Evolutionary conservation across 2,329 filamentous ascomycete species (phyloP).

Genomic region (Colletotrichum eleusines): DNA sequence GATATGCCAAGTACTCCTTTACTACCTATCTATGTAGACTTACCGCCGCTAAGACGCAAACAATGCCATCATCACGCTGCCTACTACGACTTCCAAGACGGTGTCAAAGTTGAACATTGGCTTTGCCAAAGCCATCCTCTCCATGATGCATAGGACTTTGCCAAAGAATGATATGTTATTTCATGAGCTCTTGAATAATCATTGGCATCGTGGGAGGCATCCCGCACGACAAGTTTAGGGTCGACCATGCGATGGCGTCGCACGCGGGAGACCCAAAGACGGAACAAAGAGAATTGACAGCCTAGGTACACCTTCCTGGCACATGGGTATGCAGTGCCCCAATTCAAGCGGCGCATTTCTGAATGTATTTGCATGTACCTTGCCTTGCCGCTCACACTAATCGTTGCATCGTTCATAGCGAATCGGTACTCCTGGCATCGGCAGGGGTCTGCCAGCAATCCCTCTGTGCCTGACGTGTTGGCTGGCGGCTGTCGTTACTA

Average conservation of each 20-base stretch:
- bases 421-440: constrained; percentile 34
- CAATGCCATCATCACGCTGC: neutral
- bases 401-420: constrained; percentile 22
- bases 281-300: no score
- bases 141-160: neutral
- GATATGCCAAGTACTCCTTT: neutral
- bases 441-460: constrained; percentile 32
- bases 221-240: constrained; percentile 23
- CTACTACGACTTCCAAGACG: neutral
- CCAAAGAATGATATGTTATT: neutral
- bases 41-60: neutral
- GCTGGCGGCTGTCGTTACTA: constrained; percentile 39
- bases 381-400: constrained; percentile 38
- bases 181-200: neutral
- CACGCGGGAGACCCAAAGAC: constrained; percentile 21
- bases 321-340: neutral
- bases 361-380: constrained; percentile 4
- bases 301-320: no score
- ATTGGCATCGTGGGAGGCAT: constrained; percentile 20
- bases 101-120: neutral
- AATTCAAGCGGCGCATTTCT: neutral
- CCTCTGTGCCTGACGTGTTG: constrained; percentile 31
- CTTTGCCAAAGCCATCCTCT: neutral
- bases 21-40: no score
- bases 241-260: constrained; percentile 18